Evolutionary conservation across 2,329 filamentous ascomycete species (phyloP).

Genomic region (Penicillium sp.): DNA sequence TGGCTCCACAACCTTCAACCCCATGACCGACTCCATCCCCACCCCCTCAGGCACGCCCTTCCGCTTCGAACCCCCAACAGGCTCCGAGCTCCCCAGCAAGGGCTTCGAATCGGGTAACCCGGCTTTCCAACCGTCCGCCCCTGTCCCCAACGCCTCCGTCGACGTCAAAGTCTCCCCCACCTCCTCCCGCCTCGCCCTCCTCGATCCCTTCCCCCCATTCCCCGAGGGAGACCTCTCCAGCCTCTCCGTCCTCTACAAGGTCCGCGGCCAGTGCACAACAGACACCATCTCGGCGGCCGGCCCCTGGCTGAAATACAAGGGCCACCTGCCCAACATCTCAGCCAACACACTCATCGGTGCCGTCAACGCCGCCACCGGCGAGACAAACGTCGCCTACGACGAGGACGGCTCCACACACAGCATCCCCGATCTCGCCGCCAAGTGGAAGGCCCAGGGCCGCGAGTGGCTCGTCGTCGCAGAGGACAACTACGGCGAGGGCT

Average conservation of each 20-base stretch:
- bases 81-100: constrained; percentile 64
- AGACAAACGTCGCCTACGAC: constrained; percentile 93
- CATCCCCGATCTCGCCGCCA: constrained; percentile 84
- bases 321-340: constrained; percentile 95
- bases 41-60: constrained; percentile 82
- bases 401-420: constrained; percentile 73
- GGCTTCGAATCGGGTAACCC: constrained; percentile 84
- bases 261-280: constrained; percentile 97
- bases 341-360: constrained; percentile 97
- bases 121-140: constrained; percentile 73
- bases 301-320: constrained; percentile 99
- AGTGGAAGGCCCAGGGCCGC: constrained; percentile 76
- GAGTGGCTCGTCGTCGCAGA: constrained; percentile 96
- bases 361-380: constrained; percentile 86
- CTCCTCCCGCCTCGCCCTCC: constrained; percentile 86
- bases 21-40: constrained; percentile 81
- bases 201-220: constrained; percentile 89
- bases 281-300: constrained; percentile 98
- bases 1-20: constrained; percentile 93
- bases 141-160: constrained; percentile 71
- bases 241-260: constrained; percentile 90
- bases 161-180: constrained; percentile 79
- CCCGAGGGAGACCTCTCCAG: constrained; percentile 74
- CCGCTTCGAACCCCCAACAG: constrained; percentile 77
- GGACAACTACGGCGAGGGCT: constrained; percentile 95